These are phyloP conservation scores for Breynia disticha DNA, from an alignment of 441 rosid genomes.

Conservation along the genomic window DNA sequence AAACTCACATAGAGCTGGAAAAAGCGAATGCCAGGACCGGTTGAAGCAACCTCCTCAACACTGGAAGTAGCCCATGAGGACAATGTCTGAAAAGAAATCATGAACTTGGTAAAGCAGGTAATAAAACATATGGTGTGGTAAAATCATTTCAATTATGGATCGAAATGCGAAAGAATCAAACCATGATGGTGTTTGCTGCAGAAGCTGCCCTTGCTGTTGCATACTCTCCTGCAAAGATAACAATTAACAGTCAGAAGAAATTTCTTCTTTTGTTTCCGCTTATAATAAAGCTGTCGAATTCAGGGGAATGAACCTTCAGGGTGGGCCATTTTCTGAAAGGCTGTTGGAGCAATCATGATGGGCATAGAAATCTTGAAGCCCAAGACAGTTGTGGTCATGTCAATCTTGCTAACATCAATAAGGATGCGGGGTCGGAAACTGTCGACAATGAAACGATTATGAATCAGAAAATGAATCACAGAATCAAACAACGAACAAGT, in stretches of 20 bases:
- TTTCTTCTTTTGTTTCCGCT: neutral
- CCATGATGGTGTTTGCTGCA: constrained; percentile 81
- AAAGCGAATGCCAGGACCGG: constrained; percentile 86
- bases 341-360: constrained; percentile 90
- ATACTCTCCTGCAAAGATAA: constrained; percentile 53
- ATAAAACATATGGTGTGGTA: neutral
- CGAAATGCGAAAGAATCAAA: constrained; percentile 15
- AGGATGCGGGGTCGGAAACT: constrained; percentile 90
- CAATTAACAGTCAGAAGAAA: constrained; percentile 11
- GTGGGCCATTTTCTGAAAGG: constrained; percentile 91
- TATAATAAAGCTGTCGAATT: too few species aligned
- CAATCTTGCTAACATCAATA: constrained; percentile 75
- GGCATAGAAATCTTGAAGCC: constrained; percentile 88
- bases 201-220: constrained; percentile 95
- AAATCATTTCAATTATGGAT: neutral
- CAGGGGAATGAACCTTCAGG: constrained; percentile 49
- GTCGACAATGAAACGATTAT: constrained; percentile 6
- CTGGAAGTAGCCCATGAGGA: constrained; percentile 89
- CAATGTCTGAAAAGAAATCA: constrained; percentile 41
- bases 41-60: constrained; percentile 92
- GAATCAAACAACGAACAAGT: too few species aligned
- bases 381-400: constrained; percentile 58
- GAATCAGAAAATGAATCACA: neutral
- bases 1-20: constrained; percentile 84
- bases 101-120: constrained; percentile 3